phyloP scores from a whole-genome alignment of 2,329 filamentous ascomycete genomes.

The Diaporthe sp. region DNA sequence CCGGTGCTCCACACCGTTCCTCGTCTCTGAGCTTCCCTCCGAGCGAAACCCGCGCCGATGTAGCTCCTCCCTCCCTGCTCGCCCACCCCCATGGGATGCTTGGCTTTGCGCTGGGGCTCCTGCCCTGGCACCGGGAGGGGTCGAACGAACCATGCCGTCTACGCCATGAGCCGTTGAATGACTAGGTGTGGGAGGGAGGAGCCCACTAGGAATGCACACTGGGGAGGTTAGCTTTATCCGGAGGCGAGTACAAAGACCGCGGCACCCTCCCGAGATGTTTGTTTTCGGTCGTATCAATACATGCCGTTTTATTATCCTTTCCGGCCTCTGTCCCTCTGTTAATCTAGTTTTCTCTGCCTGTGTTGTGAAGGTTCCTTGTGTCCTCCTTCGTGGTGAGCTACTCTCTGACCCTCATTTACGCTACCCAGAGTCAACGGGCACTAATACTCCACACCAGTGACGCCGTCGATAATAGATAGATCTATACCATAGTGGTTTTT shows the following conservation, averaged over 20 bases:
- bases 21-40: constrained; percentile 16
- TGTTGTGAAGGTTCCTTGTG: neutral
- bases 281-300: too few species aligned
- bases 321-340: neutral
- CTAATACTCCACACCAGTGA: neutral
- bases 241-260: constrained; percentile 14
- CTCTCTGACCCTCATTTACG: neutral
- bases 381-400: too few species aligned
- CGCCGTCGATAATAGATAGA: neutral
- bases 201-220: neutral
- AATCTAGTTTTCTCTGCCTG: neutral
- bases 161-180: constrained; percentile 23
- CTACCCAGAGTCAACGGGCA: neutral
- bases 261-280: neutral
- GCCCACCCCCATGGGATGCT: constrained; percentile 14
- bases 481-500: neutral
- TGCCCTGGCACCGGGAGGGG: constrained; percentile 8
- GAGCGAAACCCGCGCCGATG: constrained; percentile 29
- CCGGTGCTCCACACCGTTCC: constrained; percentile 28
- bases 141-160: neutral
- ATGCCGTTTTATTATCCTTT: neutral
- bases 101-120: constrained; percentile 17
- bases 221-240: constrained; percentile 13
- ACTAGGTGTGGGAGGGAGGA: neutral
- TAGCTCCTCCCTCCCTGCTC: constrained; percentile 9